Evolutionary conservation across 768 basidiomycete species (phyloP), one percentile per base, ranked within the genome.

Genomic region (Lentinula sp.): DNA sequence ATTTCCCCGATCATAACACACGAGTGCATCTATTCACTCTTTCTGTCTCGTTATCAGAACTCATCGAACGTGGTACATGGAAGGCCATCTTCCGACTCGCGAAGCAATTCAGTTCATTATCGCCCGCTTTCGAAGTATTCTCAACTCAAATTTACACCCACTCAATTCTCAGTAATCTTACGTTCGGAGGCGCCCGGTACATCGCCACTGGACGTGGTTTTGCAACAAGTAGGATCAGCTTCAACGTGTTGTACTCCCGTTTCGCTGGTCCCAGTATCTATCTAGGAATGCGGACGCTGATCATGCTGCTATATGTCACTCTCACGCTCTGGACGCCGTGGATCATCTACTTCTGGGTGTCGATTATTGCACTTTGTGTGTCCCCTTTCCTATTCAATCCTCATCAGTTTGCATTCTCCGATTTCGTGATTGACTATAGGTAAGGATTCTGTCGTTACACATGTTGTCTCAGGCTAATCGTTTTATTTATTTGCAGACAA

Each of bases 341-440:
- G 73, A 73, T 98, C 68, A 88, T 95, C 71, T 99, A 98, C 80
- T 99, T 99, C 82, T 98, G 96, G 96, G 73, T 98, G 59, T 95
- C 96, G 46, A 93, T 95, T 64, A 78, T 95, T 35, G 85, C 95
- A 15, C 83, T 99, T 8, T 98, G 95, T 69, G 76, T 98, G 65
- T 89, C 96, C 34, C 97, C 97, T 7, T 99, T 99, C 89, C 73
- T 98, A 69, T 99, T 98, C 84, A 99, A 98, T 71, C 97, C 97
- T n/a, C 97, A 99, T 73, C 97, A 98, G 74, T 99, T 99, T 77
- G 91, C 92, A 18, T 89, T 95, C 73, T 85, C 94, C 42, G 97
- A 99, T 74, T 99, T 95, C 74, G 84, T 98, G 73, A 91, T 98
- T 70, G 97, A 99, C 75, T 94, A 94, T 68, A 81, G 90, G 89